Evolutionary conservation across 2,329 filamentous ascomycete genomes (phyloP).

Genomic region (Zymoseptoria ardabiliae): DNA sequence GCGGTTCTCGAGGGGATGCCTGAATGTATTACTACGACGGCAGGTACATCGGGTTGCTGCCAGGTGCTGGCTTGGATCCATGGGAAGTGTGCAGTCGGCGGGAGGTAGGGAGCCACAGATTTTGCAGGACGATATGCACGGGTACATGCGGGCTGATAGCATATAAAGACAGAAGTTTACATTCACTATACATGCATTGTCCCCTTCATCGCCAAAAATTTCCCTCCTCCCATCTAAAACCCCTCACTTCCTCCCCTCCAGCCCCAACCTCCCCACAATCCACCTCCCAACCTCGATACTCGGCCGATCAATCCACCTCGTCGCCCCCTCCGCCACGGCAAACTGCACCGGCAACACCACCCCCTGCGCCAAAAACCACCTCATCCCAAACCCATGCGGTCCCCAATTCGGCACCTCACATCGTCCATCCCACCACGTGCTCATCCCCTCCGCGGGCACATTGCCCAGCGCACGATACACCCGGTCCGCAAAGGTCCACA

Average conservation of each 20-base stretch:
- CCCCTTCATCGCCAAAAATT: no score
- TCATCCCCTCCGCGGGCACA: constrained; percentile 5
- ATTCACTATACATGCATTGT: no score
- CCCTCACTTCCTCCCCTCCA: constrained; percentile 8
- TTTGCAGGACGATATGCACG: no score
- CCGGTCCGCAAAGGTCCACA: constrained; percentile 47
- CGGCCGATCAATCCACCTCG: constrained; percentile 49
- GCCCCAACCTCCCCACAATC: constrained; percentile 36
- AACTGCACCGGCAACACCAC: constrained; percentile 48
- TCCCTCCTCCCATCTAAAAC: no score
- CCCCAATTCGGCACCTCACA: constrained; percentile 44
- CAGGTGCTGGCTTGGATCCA: no score
- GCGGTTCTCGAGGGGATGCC: no score
- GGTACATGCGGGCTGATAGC: no score
- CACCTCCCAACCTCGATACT: constrained; percentile 51
- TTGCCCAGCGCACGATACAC: constrained; percentile 44
- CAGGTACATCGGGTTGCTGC: no score
- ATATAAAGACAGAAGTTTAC: no score
- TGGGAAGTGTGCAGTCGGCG: no score
- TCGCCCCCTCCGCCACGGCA: constrained; percentile 51
- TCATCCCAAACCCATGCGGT: constrained; percentile 44
- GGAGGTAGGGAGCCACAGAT: no score
- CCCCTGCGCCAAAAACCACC: constrained; percentile 50
- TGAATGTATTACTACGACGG: no score
- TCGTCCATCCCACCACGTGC: constrained; percentile 11